phyloP scores from a whole-genome alignment of 768 basidiomycete species.

The Kwoniella mangroviensis region DNA sequence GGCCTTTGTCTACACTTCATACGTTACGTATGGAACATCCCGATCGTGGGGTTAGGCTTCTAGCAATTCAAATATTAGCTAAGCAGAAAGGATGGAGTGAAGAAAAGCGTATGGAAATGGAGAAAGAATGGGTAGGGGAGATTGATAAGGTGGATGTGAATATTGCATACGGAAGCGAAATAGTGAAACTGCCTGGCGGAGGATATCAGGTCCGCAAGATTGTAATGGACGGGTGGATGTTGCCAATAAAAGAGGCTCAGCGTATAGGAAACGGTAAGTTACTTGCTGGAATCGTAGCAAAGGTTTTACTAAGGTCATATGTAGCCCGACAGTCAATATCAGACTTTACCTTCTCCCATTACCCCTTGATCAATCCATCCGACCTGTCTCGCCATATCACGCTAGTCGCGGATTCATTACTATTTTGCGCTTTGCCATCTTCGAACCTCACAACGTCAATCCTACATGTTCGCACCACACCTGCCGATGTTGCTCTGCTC shows the following conservation, averaged over 20 bases:
- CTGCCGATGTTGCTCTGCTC: constrained; percentile 67
- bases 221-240: constrained; percentile 76
- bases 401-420: constrained; percentile 54
- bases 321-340: constrained; percentile 7
- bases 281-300: background rate
- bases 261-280: constrained; percentile 63
- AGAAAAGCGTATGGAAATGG: constrained; percentile 70
- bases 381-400: constrained; percentile 51
- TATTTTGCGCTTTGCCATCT: constrained; percentile 54
- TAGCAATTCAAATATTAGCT: constrained; percentile 80
- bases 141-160: constrained; percentile 66
- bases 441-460: constrained; percentile 18
- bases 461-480: constrained; percentile 66
- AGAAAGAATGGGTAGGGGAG: constrained; percentile 68
- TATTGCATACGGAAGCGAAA: constrained; percentile 28
- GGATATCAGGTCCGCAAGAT: constrained; percentile 42
- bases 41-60: constrained; percentile 68
- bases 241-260: constrained; percentile 72
- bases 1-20: constrained; percentile 64
- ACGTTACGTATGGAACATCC: constrained; percentile 64
- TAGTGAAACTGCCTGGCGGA: constrained; percentile 19
- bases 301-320: constrained; percentile 59
- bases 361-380: constrained; percentile 65
- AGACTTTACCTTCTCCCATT: constrained; percentile 49
- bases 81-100: constrained; percentile 79